Evolutionary conservation across 2,329 filamentous ascomycete species (phyloP).

Genomic region (Aspergillus ochraceoroseus): DNA sequence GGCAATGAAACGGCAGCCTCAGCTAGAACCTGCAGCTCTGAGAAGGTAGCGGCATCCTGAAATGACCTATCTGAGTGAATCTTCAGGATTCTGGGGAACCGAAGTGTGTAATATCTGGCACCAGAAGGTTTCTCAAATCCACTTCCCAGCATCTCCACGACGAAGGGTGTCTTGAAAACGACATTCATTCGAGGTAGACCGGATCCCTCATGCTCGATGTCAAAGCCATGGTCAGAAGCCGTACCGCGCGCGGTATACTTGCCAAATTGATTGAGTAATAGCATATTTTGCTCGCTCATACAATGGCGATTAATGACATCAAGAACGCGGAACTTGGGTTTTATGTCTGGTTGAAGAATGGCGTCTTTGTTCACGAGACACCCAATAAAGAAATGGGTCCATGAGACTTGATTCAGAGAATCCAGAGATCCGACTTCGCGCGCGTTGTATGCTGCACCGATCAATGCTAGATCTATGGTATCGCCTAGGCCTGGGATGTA

Average conservation of each 20-base stretch:
- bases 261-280: conserved; percentile 48
- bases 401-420: conserved; percentile 54
- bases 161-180: conserved; percentile 64
- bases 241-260: conserved; percentile 43
- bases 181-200: conserved; percentile 34
- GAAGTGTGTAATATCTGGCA: conserved; percentile 65
- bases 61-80: conserved; percentile 71
- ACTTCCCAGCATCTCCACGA: conserved; percentile 76
- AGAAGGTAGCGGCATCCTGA: conserved; percentile 63
- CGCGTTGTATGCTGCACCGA: conserved; percentile 69
- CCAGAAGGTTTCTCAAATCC: conserved; percentile 70
- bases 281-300: conserved; percentile 51
- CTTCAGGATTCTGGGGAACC: conserved; percentile 72
- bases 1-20: conserved; percentile 51
- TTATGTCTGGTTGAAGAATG: conserved; percentile 47
- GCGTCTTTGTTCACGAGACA: conserved; percentile 66
- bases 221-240: conserved; percentile 36
- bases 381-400: conserved; percentile 76
- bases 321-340: conserved; percentile 62
- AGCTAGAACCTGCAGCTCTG: conserved; percentile 65
- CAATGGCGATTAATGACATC: conserved; percentile 53
- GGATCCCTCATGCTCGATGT: conserved; percentile 46
- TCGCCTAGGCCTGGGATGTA: conserved; percentile 76
- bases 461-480: conserved; percentile 72
- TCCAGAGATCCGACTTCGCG: conserved; percentile 54